Conservation (phyloP, 225 moss, liverwort and hornwort genomes). For the Antitrichia curtipendula region DNA sequence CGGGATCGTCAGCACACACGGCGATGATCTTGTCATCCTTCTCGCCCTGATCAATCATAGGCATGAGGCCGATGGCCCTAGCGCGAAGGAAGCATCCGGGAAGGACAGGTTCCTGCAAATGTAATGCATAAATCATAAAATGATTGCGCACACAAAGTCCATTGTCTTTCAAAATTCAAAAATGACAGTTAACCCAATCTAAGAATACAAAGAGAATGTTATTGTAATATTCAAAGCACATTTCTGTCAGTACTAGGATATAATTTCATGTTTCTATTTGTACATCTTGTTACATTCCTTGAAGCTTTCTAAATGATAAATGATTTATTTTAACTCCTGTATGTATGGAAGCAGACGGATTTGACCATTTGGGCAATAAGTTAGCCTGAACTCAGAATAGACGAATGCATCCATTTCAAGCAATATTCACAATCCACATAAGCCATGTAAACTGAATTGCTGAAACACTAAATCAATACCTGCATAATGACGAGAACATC, state of each 20-base stretch:
- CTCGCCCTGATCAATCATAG: constrained; percentile 98
- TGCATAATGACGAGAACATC: constrained; percentile 95
- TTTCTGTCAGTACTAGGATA: neutral
- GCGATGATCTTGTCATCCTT: constrained; percentile 99
- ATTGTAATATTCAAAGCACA: neutral
- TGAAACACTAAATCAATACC: constrained; percentile 4
- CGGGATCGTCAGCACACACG: constrained; percentile 91
- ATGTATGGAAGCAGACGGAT: neutral
- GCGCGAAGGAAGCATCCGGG: constrained; percentile 89
- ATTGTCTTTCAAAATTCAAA: neutral
- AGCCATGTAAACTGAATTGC: neutral
- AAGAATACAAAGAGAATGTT: neutral
- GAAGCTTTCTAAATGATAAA: neutral
- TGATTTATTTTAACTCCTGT: neutral
- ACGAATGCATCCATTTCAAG: neutral
- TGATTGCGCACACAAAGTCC: neutral
- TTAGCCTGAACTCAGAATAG: neutral
- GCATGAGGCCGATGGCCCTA: constrained; percentile 89
- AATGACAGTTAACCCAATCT: neutral
- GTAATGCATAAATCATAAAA: neutral
- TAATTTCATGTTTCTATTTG: neutral
- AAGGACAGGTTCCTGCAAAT: constrained; percentile 74
- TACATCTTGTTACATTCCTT: neutral
- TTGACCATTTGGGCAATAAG: neutral
- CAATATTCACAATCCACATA: neutral